These are phyloP conservation scores for Triticum dicoccoides DNA, from an alignment of 176 grass and related monocot species.

Conservation along the genomic window DNA sequence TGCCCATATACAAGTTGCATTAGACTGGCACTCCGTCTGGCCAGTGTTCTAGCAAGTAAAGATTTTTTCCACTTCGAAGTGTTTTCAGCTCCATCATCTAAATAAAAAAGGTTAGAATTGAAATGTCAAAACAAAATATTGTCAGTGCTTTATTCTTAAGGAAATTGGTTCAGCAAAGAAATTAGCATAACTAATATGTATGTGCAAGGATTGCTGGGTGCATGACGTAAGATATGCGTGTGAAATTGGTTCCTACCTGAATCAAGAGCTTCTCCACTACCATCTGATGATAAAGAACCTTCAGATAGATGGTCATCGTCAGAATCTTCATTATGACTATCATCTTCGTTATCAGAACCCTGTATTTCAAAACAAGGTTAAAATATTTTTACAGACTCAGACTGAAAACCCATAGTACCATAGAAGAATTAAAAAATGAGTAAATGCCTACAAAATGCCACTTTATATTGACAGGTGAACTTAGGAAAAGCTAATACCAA, in stretches of 20 bases:
- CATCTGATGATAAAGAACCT: constrained; percentile 60
- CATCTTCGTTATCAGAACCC: constrained; percentile 52
- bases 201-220: neutral
- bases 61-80: constrained; percentile 90
- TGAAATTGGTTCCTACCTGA: constrained; percentile 53
- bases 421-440: constrained; percentile 13
- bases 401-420: constrained; percentile 19
- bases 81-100: constrained; percentile 61
- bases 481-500: neutral
- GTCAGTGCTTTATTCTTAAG: neutral
- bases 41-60: constrained; percentile 60
- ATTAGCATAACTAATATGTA: neutral
- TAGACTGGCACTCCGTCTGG: constrained; percentile 58
- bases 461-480: neutral
- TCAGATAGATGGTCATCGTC: constrained; percentile 52
- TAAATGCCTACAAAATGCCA: neutral
- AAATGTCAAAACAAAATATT: constrained; percentile 15
- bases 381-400: constrained; percentile 11
- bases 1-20: constrained; percentile 90
- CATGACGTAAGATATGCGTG: neutral
- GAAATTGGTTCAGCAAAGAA: constrained; percentile 26
- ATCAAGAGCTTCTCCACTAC: constrained; percentile 43
- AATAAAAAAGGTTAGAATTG: constrained; percentile 20
- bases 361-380: constrained; percentile 35
- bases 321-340: constrained; percentile 41